Evolutionary conservation across 768 basidiomycete genomes (phyloP).

Genomic region (Austroboletus eburneus): DNA sequence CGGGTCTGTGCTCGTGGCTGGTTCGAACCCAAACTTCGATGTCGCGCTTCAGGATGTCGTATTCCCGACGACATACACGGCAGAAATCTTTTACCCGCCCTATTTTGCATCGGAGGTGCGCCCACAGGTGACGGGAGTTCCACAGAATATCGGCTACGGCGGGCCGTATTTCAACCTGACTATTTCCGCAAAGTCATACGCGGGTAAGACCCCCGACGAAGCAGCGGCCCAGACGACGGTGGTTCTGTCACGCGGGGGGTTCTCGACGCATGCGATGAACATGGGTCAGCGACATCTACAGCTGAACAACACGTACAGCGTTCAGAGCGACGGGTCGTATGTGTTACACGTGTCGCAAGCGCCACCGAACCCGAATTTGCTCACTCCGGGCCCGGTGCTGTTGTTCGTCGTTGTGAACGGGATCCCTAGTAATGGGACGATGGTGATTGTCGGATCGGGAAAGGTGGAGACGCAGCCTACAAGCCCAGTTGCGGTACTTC

Average conservation of each 20-base stretch:
- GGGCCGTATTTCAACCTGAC: slow-evolving; percentile 47
- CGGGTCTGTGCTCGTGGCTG: slow-evolving; percentile 81
- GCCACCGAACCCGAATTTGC: slow-evolving; percentile 79
- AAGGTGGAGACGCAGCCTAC: slow-evolving; percentile 69
- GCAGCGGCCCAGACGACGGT: slow-evolving; percentile 75
- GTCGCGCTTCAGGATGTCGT: slow-evolving; percentile 55
- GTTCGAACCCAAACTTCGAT: slow-evolving; percentile 92
- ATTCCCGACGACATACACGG: slow-evolving; percentile 75
- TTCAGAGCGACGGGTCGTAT: slow-evolving; percentile 72
- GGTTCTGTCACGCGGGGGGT: slow-evolving; percentile 75
- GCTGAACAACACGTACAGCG: slow-evolving; percentile 82
- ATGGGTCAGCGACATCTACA: slow-evolving; percentile 82
- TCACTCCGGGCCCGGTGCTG: slow-evolving; percentile 86
- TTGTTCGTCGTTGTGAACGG: slow-evolving; percentile 82
- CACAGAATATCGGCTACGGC: slow-evolving; percentile 74
- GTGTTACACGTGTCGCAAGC: slow-evolving; percentile 77
- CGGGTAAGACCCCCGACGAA: slow-evolving; percentile 54
- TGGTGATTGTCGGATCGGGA: slow-evolving; percentile 77
- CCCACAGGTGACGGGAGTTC: slow-evolving; percentile 67
- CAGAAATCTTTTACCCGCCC: slow-evolving; percentile 88
- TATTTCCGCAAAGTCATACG: slow-evolving; percentile 61
- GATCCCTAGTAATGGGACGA: slow-evolving; percentile 75
- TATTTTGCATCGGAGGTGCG: slow-evolving; percentile 73
- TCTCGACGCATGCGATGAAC: slow-evolving; percentile 83
- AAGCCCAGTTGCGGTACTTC: slow-evolving; percentile 36